Evolutionary conservation across 2,329 filamentous ascomycete species (phyloP), one percentile per base, ranked within the genome.

Genomic region (Cytospora piceicola): DNA sequence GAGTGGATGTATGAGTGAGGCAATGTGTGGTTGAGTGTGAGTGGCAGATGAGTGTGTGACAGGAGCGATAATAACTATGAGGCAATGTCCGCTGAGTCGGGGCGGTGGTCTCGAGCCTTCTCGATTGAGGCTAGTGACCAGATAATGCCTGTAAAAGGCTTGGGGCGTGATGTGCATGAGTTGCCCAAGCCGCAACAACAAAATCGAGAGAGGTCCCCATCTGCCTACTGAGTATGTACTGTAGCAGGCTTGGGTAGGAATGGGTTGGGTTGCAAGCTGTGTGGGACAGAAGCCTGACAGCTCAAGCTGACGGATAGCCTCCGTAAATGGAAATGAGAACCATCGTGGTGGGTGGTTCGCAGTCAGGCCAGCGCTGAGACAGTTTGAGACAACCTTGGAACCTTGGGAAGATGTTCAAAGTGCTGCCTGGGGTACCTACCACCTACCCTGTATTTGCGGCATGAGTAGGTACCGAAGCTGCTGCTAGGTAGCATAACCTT

Each of bases 41-140:
- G 15, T 15, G 12, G 2, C 8, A 14, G 36, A 39, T 14, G 12
- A 12, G 36, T 15, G 36, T 39, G 36, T 39, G 42, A n/a, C 42
- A n/a, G n/a, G 6, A 22, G 36, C 36, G 12, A 42, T 42, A 49
- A 49, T 49, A 49, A 49, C 24, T n/a, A 49, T 24, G 46, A 49
- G 46, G 46, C 46, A 24, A 49, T 49, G 46, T 12, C 9, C 11
- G n/a, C 46, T 12, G 11, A 55, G 51, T 52, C 51, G 49, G 34
- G 53, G 34, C 24, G 20, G 42, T 56, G 53, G 56, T 61, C 61
- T 61, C 29, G 36, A 54, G 53, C 61, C 42, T 59, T 34, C 60
- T 54, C 56, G 52, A 52, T 54, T 17, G 51, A 42, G 57, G 54
- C 65, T 67, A 64, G 61, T 39, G 58, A 30, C 22, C 49, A 39